Evolutionary conservation across 2,329 filamentous ascomycete species (phyloP).

Genomic region (Cylindrodendrum hubeiense): DNA sequence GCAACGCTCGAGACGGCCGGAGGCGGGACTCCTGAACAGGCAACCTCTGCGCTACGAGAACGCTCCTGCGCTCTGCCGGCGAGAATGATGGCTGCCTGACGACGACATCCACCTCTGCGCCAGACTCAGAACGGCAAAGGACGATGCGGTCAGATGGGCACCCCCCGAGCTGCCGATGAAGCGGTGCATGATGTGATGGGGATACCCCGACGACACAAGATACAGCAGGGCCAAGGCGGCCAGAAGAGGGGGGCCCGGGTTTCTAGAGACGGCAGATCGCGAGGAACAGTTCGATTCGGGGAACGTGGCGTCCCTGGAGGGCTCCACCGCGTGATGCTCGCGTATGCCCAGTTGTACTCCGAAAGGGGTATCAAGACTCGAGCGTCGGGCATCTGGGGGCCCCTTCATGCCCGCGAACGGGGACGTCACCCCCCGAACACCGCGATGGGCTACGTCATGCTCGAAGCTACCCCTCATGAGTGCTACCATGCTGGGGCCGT

Average conservation of each 20-base stretch:
- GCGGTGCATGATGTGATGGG: neutral
- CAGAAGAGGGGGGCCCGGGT: neutral
- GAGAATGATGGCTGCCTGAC: constrained; percentile 10
- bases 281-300: constrained; percentile 7
- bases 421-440: neutral
- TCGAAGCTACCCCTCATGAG: neutral
- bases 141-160: constrained; percentile 39
- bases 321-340: constrained; percentile 19
- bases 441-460: constrained; percentile 6
- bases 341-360: constrained; percentile 15
- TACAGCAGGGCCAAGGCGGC: neutral
- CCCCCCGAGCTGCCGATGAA: constrained; percentile 3
- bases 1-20: neutral
- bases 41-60: neutral
- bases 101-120: constrained; percentile 6
- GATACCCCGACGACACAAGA: neutral
- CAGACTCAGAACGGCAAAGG: constrained; percentile 19
- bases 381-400: constrained; percentile 10
- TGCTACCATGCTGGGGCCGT: neutral
- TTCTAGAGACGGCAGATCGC: neutral
- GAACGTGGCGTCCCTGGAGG: constrained; percentile 20
- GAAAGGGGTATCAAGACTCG: constrained; percentile 40
- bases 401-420: constrained; percentile 2
- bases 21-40: neutral
- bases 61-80: neutral